These are phyloP conservation scores for Penicillium arizonense DNA, from an alignment of 495 filamentous ascomycete genomes.

Conservation along the genomic window DNA sequence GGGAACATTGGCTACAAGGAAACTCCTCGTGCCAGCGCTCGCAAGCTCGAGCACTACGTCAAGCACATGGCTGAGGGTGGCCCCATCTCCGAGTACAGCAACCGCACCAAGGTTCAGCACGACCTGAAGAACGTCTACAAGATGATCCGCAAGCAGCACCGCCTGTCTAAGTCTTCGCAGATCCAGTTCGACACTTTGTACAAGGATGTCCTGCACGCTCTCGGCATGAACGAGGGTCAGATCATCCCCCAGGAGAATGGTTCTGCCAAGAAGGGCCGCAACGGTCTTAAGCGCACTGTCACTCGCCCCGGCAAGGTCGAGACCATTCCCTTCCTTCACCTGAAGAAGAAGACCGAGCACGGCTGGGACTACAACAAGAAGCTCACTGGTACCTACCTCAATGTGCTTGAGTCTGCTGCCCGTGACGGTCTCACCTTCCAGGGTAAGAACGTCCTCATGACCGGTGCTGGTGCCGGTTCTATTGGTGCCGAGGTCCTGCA, in stretches of 20 bases:
- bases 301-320: constrained; percentile 85
- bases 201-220: constrained; percentile 84
- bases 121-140: constrained; percentile 94
- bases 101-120: constrained; percentile 95
- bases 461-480: constrained; percentile 94
- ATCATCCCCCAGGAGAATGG: constrained; percentile 86
- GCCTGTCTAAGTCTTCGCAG: constrained; percentile 89
- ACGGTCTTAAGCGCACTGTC: constrained; percentile 53
- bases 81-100: constrained; percentile 97
- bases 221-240: constrained; percentile 96
- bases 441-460: constrained; percentile 97
- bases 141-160: constrained; percentile 95
- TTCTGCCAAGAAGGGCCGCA: constrained; percentile 62
- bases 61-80: constrained; percentile 98
- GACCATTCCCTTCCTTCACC: constrained; percentile 95
- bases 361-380: constrained; percentile 99
- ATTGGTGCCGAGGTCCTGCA: constrained; percentile 99
- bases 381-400: constrained; percentile 86
- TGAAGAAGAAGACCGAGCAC: constrained; percentile 90
- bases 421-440: constrained; percentile 84
- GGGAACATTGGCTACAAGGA: constrained; percentile 91
- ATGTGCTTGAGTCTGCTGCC: constrained; percentile 86
- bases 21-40: constrained; percentile 80
- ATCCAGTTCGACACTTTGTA: constrained; percentile 94
- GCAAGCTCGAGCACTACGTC: constrained; percentile 98